Base-by-base conservation (phyloP, 306 rosid species). In the Echinosophora koreensis region DNA sequence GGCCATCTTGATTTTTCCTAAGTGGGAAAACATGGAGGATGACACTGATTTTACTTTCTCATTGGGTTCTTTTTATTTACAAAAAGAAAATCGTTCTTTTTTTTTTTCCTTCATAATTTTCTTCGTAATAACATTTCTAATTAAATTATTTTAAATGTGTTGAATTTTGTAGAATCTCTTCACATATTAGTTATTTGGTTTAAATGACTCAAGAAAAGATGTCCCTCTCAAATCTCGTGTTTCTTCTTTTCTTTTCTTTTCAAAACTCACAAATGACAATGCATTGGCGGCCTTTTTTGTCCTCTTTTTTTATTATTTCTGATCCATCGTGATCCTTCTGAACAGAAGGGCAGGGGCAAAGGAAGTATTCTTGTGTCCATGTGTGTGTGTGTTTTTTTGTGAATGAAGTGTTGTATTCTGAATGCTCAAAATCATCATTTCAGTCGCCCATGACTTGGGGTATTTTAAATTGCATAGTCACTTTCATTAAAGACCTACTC, bases 31-130 rank as follows among this genome's bases (percentile, higher is more conserved):
- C 15, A 34, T 13, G 46, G 27, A 18, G 4, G 44, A 3, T 10
- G 27, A n/a, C 56, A 15, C 66, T 56, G 54, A 46, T 44, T 54
- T 72, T 39, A 59, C 50, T 74, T 61, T 74, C 79, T 47, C 47
- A 47, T 34, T 47, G 57, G 15, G 60, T 74, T 46, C 59, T 60
- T 27, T 27, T 73, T 16, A 74, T 49, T 32, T 15, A 3, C 11
- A 10, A 9, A 41, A 46, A 34, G 50, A 62, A 74, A 61, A 63
- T 34, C 3, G 9, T 16, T 11, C 6, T 35, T 16, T 18, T 15
- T 28, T 28, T 73, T 30, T 44, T 35, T 30, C 2, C 18, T 54
- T 38, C 68, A 59, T 44, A 46, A 11, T 11, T 44, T 18, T 72
- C 17, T 38, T 42, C 15, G 0, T 15, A 46, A 60, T 44, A 9